These are phyloP conservation scores for Kodamaea sp. DNA, from an alignment of 1,139 yeast genomes.

Conservation along the genomic window DNA sequence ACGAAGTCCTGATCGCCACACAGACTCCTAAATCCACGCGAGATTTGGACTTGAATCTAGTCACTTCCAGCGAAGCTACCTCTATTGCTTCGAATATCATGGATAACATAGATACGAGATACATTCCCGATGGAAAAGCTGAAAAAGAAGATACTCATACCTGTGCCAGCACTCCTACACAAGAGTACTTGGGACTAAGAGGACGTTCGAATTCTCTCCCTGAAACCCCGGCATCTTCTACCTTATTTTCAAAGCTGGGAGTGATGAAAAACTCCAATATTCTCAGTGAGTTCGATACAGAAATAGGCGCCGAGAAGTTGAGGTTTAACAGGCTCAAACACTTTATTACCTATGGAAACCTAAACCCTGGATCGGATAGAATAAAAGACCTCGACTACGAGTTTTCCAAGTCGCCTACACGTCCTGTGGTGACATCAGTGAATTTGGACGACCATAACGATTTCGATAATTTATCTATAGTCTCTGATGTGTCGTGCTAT, in stretches of 20 bases:
- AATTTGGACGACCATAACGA: constrained; percentile 15
- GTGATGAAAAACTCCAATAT: constrained; percentile 5
- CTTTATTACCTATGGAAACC: constrained; percentile 21
- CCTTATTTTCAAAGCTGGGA: constrained; percentile 2
- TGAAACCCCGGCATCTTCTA: constrained; percentile 14
- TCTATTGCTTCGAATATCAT: constrained; percentile 10
- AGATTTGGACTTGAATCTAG: neutral
- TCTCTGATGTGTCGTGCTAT: constrained; percentile 30
- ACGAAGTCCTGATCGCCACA: constrained; percentile 7
- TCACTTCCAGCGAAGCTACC: neutral
- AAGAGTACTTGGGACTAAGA: constrained; percentile 8
- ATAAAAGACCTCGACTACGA: constrained; percentile 1
- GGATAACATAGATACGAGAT: constrained; percentile 5
- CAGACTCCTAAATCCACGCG: constrained; percentile 5
- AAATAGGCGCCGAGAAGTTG: constrained; percentile 19
- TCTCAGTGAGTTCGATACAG: constrained; percentile 7
- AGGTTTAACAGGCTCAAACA: constrained; percentile 27
- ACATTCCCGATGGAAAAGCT: neutral
- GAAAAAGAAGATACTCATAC: constrained; percentile 11
- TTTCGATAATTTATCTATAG: constrained; percentile 25
- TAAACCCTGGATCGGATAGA: constrained; percentile 5
- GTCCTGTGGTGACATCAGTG: constrained; percentile 4
- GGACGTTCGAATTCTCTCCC: constrained; percentile 28
- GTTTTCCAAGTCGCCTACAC: constrained; percentile 8
- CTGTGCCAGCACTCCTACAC: constrained; percentile 17